phyloP scores from a whole-genome alignment of 768 basidiomycete species.

The Lactifluus hygrophoroides region DNA sequence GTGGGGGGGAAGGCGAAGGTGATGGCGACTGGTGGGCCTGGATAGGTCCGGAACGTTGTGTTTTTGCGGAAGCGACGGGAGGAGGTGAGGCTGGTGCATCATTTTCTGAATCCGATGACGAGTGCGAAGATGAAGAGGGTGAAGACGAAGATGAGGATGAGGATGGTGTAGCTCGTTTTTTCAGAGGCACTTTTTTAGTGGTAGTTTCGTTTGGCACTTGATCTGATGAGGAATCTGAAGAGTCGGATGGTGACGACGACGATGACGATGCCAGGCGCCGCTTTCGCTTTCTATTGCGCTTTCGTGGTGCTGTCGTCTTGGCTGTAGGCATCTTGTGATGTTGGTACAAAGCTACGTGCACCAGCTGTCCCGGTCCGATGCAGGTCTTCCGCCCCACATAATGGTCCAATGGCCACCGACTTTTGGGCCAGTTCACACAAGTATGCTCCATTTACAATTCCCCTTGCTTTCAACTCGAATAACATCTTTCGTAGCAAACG shows the following conservation, averaged over 20 bases:
- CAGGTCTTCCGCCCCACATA: no score
- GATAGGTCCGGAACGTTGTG: background rate
- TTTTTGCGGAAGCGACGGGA: background rate
- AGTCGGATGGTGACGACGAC: constrained; percentile 21
- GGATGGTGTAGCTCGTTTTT: constrained; percentile 2
- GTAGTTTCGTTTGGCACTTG: background rate
- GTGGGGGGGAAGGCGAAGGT: constrained; percentile 28
- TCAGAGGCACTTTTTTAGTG: background rate
- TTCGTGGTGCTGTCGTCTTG: constrained; percentile 23
- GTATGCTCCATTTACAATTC: constrained; percentile 30
- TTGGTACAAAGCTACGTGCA: background rate
- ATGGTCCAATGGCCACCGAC: constrained; percentile 64
- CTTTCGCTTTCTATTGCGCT: constrained; percentile 30
- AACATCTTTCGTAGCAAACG: constrained; percentile 53
- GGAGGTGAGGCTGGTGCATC: background rate
- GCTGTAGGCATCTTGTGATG: constrained; percentile 13
- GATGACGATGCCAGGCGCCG: constrained; percentile 26
- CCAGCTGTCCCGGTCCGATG: no score
- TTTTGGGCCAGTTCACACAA: constrained; percentile 91
- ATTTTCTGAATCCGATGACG: constrained; percentile 19
- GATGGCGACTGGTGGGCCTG: constrained; percentile 24
- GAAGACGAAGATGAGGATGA: constrained; percentile 1
- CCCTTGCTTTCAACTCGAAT: background rate
- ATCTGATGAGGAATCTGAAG: constrained; percentile 21
- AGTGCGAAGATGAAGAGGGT: constrained; percentile 18